Conservation (phyloP, 257 asterid species). For the Osmanthus fragrans region DNA sequence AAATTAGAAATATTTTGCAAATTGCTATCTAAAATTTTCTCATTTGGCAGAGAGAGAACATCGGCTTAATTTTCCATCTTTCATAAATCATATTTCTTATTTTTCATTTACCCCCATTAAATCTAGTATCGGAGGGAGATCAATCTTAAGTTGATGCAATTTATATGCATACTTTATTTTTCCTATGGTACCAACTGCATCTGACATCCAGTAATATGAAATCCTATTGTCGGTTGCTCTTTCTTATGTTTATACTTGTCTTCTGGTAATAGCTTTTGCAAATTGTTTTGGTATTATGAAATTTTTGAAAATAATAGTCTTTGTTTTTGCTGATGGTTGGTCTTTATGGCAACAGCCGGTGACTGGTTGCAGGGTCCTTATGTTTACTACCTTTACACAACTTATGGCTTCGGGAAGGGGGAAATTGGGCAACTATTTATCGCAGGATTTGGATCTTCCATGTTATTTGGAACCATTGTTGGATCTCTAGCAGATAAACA, state of each 20-base stretch:
- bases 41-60: not conserved
- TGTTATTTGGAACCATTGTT: slow-evolving; percentile 63
- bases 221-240: not conserved
- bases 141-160: not conserved
- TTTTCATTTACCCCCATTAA: not conserved
- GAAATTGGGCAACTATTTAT: slow-evolving; percentile 66
- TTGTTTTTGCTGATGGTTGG: slow-evolving; percentile 21
- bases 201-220: not conserved
- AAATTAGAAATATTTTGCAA: not conserved
- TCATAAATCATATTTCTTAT: not conserved
- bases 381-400: slow-evolving; percentile 58
- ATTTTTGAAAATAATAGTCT: not conserved
- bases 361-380: slow-evolving; percentile 74
- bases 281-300: not conserved
- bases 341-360: slow-evolving; percentile 48
- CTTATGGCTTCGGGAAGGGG: slow-evolving; percentile 61
- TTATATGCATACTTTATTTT: not conserved
- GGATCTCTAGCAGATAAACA: slow-evolving; percentile 70
- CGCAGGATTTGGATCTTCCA: slow-evolving; percentile 68
- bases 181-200: not conserved
- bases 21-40: not conserved
- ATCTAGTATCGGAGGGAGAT: not conserved
- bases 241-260: slow-evolving; percentile 4
- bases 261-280: slow-evolving; percentile 11
- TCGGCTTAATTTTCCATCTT: not conserved